These are phyloP conservation scores for Penicillium robsamsonii DNA, from an alignment of 495 filamentous ascomycete genomes.

Conservation along the genomic window DNA sequence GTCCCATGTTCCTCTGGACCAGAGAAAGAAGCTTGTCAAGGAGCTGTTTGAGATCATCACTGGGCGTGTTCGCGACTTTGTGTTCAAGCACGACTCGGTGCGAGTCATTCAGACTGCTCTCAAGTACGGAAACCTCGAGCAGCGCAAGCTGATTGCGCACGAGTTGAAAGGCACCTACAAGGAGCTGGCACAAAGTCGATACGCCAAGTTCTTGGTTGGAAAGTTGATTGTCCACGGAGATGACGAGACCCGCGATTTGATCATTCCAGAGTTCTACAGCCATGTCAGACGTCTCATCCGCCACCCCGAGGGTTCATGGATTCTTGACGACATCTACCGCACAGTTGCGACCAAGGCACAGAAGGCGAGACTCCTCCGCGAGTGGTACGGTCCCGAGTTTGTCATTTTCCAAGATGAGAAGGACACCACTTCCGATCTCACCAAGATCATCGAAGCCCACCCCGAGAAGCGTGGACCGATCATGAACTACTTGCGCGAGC, in stretches of 20 bases:
- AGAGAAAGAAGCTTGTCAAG: conserved; percentile 78
- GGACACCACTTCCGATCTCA: conserved; percentile 57
- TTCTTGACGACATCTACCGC: conserved; percentile 93
- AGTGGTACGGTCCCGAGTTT: conserved; percentile 98
- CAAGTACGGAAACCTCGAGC: conserved; percentile 85
- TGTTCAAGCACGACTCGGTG: conserved; percentile 97
- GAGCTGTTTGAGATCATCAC: conserved; percentile 91
- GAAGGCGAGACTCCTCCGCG: conserved; percentile 76
- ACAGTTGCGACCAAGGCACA: conserved; percentile 79
- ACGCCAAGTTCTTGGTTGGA: conserved; percentile 93
- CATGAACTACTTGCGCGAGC: conserved; percentile 76
- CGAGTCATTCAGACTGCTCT: conserved; percentile 92
- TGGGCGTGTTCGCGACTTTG: conserved; percentile 86
- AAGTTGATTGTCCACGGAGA: conserved; percentile 92
- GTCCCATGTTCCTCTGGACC: conserved; percentile 81
- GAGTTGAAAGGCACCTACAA: conserved; percentile 86
- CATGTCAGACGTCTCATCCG: conserved; percentile 88
- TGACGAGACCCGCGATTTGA: conserved; percentile 74
- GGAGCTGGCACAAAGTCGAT: conserved; percentile 84
- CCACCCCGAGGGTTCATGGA: conserved; percentile 94
- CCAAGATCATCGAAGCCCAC: conserved; percentile 65
- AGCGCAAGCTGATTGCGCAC: conserved; percentile 78
- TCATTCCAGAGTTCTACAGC: conserved; percentile 93
- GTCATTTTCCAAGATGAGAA: conserved; percentile 68
- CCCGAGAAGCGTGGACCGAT: conserved; percentile 85